These are phyloP conservation scores for Brassica hybrid DNA, from an alignment of 441 rosid species.

Conservation along the genomic window DNA sequence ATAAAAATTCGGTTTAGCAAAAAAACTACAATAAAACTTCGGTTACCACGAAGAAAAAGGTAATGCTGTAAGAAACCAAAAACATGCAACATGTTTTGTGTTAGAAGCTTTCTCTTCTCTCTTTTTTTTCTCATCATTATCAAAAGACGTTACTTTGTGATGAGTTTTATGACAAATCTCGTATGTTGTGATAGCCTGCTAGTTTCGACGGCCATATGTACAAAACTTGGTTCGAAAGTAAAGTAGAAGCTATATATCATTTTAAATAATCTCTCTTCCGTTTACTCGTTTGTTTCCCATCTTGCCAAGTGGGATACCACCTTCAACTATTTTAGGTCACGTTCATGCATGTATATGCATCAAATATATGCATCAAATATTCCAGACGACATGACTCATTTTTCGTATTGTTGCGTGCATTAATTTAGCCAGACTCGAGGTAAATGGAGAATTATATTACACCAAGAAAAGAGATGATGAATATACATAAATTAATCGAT, in stretches of 20 bases:
- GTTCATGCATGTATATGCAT: constrained; percentile 22
- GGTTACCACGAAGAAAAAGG: constrained; percentile 20
- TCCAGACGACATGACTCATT: background rate
- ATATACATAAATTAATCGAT: background rate
- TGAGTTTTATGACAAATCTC: constrained; percentile 28
- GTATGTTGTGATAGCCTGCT: background rate
- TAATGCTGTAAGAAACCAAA: background rate
- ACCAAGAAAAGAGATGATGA: background rate
- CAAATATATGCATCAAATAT: background rate
- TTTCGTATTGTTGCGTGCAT: background rate
- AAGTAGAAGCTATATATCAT: constrained; percentile 18
- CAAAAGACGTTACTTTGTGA: constrained; percentile 36
- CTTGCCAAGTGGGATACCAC: constrained; percentile 23
- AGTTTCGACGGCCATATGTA: constrained; percentile 31
- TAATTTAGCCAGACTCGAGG: background rate
- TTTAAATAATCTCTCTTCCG: background rate
- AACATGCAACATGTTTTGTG: constrained; percentile 37
- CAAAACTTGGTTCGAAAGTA: constrained; percentile 12
- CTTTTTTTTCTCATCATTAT: constrained; percentile 18
- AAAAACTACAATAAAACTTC: constrained; percentile 8
- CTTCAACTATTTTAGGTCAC: constrained; percentile 14
- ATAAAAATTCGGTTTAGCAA: constrained; percentile 22
- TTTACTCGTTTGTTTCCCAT: constrained; percentile 13
- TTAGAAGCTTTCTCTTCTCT: constrained; percentile 22
- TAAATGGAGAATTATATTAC: background rate